phyloP scores from a whole-genome alignment of 345 rosid genomes.

The Eucalyptus erythrocorys region DNA sequence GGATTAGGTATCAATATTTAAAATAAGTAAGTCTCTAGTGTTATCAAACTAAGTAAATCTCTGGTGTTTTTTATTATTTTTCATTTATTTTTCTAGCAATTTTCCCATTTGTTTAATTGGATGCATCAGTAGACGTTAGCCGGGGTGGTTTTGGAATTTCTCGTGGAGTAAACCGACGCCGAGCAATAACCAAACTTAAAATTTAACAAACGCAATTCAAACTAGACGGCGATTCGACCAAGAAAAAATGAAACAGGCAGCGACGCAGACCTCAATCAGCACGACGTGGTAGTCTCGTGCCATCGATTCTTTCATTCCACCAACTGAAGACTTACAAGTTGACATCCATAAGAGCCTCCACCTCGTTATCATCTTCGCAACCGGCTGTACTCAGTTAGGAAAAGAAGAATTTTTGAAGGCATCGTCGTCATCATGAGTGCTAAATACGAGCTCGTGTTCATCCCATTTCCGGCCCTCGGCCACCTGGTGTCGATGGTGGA shows the following conservation, averaged over 20 bases:
- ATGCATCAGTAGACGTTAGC: background rate
- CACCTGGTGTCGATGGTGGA: conserved; percentile 31
- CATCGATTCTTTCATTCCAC: background rate
- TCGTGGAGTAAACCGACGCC: too few relatives aligned
- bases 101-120: background rate
- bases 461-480: conserved; percentile 11
- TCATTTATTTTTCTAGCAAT: background rate
- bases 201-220: too few relatives aligned
- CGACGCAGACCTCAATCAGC: background rate
- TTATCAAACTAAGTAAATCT: too few relatives aligned
- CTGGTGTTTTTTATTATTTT: background rate
- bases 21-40: too few relatives aligned
- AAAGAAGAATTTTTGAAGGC: background rate
- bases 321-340: background rate
- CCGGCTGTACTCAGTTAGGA: background rate
- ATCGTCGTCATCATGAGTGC: background rate
- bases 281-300: background rate
- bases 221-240: background rate
- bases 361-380: background rate
- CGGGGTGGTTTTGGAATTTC: too few relatives aligned
- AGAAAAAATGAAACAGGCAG: background rate
- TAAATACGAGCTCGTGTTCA: background rate
- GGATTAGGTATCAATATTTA: background rate
- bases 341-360: background rate
- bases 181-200: too few relatives aligned